Base-by-base conservation (phyloP, 768 basidiomycete species). In the Pulveroboletus frians region DNA sequence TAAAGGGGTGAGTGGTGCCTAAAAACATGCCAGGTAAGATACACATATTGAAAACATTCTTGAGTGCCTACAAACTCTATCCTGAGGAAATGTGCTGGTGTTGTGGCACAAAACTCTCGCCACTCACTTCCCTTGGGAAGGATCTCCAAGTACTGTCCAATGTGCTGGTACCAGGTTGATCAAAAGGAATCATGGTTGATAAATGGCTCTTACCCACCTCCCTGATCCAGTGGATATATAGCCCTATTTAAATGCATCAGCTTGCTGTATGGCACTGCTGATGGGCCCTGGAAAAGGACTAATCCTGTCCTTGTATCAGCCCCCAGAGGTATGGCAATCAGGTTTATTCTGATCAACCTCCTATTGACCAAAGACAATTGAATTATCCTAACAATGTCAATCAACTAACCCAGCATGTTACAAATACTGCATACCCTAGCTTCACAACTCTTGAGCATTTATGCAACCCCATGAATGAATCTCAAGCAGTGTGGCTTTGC, bases 81-180 rank as follows among this genome's bases (percentile, higher is more conserved):
- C 2, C 46, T 51, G 13, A 37, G 44, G 45, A 69, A 68, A 15
- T 39, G 51, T 6, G 45, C 54, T 13, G 69, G 69, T 0, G 69
- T 70, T 3, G 69, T 66, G 4, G 67, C 67, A 27, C 67, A 70
- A 37, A 71, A 68, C 13, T 61, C 61, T 29, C 54, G 52, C 69
- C 66, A 69, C 27, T 68, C 60, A 4, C 58, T 55, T 17, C 55
- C 59, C 9, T 13, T 10, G 3, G 61, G 69, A 13, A 70, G 52
- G 14, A 62, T 60, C 18, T 61, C 57, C 9, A 70, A 44, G 35
- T 36, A 18, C 4, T 36, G 35, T 17, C 17, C 35, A 17, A 69
- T 63, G 21, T 54, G 64, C 69, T 70, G 30, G 20, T 27, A 10
- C 5, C 18, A 5, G 9, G n/a, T 48, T 2, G 1, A n/a, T 48